Percentiles rank a stretch among this genome's conserved stretches.
phyloP scores from a whole-genome alignment of 495 filamentous ascomycete species.

The Hypoxylon cercidicola region DNA sequence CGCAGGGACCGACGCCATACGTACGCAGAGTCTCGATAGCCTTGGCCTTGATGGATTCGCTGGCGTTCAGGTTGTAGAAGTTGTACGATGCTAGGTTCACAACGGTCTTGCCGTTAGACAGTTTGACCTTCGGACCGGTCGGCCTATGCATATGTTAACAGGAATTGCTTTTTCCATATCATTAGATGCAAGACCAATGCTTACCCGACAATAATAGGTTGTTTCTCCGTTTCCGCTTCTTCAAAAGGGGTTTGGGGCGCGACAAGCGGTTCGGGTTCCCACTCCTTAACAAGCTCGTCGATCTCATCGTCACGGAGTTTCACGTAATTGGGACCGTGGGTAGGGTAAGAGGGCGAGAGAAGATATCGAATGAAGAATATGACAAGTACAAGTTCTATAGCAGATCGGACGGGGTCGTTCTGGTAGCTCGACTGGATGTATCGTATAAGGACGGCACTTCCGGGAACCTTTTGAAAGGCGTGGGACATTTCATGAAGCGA shows the following conservation, averaged over 20 bases:
- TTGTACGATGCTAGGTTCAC: constrained; percentile 94
- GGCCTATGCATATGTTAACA: constrained; percentile 65
- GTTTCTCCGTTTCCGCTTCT: constrained; percentile 82
- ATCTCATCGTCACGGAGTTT: constrained; percentile 94
- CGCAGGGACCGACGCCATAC: constrained; percentile 96
- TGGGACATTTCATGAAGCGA: constrained; percentile 72
- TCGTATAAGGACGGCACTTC: constrained; percentile 91
- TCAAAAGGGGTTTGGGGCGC: constrained; percentile 75
- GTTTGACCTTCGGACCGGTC: constrained; percentile 87
- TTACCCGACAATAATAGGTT: constrained; percentile 89
- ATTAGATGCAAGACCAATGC: constrained; percentile 19
- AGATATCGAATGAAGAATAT: constrained; percentile 96
- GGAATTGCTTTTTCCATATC: background rate
- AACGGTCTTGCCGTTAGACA: constrained; percentile 88
- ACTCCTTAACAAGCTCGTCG: constrained; percentile 96
- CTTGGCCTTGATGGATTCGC: constrained; percentile 92
- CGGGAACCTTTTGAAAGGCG: constrained; percentile 88
- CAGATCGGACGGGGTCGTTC: constrained; percentile 92
- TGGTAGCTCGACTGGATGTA: constrained; percentile 98
- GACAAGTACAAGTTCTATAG: constrained; percentile 93
- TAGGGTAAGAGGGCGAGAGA: constrained; percentile 88
- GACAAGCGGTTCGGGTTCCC: constrained; percentile 93
- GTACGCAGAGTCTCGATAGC: constrained; percentile 91
- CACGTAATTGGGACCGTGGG: constrained; percentile 85
- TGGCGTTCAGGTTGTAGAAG: constrained; percentile 94